Percentiles rank a stretch among this genome's conserved stretches.
Evolutionary conservation across 129 eudicot genomes (phyloP).

Genomic region (Deinandra increscens): DNA sequence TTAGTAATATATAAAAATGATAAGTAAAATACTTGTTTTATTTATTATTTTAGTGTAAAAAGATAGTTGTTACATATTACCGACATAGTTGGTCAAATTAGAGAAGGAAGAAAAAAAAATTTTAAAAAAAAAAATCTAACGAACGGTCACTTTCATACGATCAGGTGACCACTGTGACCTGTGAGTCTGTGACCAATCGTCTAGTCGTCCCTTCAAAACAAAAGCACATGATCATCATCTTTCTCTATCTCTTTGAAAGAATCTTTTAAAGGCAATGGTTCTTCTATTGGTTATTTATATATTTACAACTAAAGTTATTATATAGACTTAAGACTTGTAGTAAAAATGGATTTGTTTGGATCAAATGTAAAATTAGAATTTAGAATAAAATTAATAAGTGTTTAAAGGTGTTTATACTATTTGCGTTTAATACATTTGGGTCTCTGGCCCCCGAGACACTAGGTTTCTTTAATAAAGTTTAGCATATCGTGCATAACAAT

Average conservation of each 20-base stretch:
- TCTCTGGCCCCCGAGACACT: no score
- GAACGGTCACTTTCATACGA: conserved; percentile 36
- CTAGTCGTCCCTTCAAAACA: conserved; percentile 33
- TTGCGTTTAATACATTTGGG: no score
- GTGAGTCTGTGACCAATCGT: conserved; percentile 22
- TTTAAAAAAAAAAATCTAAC: neutral
- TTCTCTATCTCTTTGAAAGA: conserved; percentile 31
- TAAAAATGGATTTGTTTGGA: no score
- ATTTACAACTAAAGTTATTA: no score
- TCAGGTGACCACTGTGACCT: conserved; percentile 24
- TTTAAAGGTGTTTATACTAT: no score
- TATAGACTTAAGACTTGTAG: no score
- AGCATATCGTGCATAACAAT: no score
- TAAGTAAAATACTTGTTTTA: no score
- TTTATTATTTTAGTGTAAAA: neutral
- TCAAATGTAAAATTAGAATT: no score
- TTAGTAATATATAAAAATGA: no score
- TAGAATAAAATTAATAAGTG: no score
- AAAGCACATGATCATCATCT: conserved; percentile 38
- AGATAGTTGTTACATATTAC: neutral
- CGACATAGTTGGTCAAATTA: neutral
- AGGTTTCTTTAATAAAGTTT: no score
- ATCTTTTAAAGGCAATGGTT: conserved; percentile 31
- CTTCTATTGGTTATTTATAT: neutral
- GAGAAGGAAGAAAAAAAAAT: neutral